Conservation (phyloP, 148 eudicot species). For the Rhododendron ovatum region DNA sequence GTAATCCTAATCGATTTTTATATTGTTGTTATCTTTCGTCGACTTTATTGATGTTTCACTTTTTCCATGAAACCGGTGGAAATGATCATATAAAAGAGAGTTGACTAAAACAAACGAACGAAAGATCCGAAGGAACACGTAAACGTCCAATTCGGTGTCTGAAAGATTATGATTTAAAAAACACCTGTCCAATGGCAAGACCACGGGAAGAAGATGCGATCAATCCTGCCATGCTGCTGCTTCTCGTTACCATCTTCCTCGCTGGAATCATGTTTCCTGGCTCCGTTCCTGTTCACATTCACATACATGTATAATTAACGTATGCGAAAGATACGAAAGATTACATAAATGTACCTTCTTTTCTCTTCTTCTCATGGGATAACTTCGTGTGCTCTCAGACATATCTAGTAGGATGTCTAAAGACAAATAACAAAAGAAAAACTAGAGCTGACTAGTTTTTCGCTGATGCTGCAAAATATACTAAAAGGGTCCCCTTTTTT, state of each 20-base stretch:
- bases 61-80: neutral
- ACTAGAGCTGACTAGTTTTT: neutral
- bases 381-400: too few relatives aligned
- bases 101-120: neutral
- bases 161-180: neutral
- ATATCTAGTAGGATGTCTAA: neutral
- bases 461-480: neutral
- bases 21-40: neutral
- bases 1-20: neutral
- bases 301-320: neutral
- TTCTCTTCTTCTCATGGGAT: neutral
- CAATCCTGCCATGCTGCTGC: neutral
- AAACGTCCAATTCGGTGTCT: neutral
- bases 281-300: neutral
- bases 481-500: neutral
- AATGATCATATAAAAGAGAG: neutral
- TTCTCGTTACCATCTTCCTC: neutral
- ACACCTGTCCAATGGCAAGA: neutral
- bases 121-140: neutral
- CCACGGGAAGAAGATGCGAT: neutral
- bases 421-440: neutral
- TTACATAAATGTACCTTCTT: neutral
- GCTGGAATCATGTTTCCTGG: neutral
- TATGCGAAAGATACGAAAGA: neutral
- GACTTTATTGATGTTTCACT: neutral